Conservation (phyloP, 176 grass and related monocot genomes). For the Urochloa ruziziensis region DNA sequence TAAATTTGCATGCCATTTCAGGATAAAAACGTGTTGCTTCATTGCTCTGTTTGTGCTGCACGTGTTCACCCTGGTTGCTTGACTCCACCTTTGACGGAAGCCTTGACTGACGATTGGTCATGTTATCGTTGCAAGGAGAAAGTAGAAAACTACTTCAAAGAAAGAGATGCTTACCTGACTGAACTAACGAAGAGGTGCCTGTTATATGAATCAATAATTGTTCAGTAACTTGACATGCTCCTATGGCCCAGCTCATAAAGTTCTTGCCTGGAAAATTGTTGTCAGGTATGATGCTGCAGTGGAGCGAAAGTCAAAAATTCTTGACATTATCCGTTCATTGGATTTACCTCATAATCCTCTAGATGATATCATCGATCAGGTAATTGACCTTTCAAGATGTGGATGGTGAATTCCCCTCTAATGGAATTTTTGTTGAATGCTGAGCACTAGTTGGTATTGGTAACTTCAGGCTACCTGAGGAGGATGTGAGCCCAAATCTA, state of each 20-base stretch:
- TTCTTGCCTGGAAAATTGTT: conserved; percentile 31
- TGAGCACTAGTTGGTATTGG: neutral
- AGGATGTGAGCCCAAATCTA: neutral
- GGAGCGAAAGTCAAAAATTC: conserved; percentile 81
- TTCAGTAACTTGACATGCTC: neutral
- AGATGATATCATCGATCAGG: conserved; percentile 98
- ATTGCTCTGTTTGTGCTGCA: conserved; percentile 72
- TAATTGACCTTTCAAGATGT: conserved; percentile 32
- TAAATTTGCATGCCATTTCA: conserved; percentile 36
- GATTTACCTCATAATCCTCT: conserved; percentile 97
- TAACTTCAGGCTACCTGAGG: neutral
- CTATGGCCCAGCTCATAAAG: conserved; percentile 2
- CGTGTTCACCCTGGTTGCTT: conserved; percentile 80
- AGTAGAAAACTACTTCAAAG: conserved; percentile 69
- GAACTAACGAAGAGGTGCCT: conserved; percentile 76
- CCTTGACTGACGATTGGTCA: conserved; percentile 78
- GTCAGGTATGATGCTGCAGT: conserved; percentile 74
- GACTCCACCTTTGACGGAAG: conserved; percentile 81
- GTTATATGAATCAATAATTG: neutral
- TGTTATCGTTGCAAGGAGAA: conserved; percentile 90
- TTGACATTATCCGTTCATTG: conserved; percentile 84
- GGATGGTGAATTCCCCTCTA: neutral
- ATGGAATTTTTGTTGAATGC: neutral
- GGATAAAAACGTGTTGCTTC: conserved; percentile 75
- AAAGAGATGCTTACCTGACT: conserved; percentile 75